Percentiles rank a stretch among this genome's conserved stretches.
Conservation (phyloP, 1,284 basidiomycete genomes). For the Amylostereum areolatum region DNA sequence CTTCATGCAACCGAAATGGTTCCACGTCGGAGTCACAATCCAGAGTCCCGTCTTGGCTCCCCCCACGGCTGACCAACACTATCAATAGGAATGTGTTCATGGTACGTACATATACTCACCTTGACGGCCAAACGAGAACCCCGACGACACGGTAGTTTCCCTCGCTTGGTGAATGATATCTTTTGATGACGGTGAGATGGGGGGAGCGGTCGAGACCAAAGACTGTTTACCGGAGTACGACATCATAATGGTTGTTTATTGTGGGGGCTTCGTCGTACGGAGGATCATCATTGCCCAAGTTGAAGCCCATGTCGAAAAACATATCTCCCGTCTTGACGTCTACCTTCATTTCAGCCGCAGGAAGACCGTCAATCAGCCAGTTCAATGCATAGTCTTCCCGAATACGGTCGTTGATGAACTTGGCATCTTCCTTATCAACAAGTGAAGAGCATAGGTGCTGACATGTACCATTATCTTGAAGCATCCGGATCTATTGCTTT, state of each 20-base stretch:
- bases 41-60: constrained; percentile 39
- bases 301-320: constrained; percentile 89
- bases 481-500: constrained; percentile 63
- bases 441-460: constrained; percentile 63
- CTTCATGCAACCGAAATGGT: constrained; percentile 62
- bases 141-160: constrained; percentile 80
- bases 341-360: constrained; percentile 87
- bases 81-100: constrained; percentile 2
- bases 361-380: constrained; percentile 93
- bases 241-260: constrained; percentile 91
- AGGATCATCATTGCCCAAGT: constrained; percentile 65
- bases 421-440: constrained; percentile 69
- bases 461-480: constrained; percentile 70
- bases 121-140: constrained; percentile 86
- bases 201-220: too few relatives aligned
- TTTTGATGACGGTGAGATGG: constrained; percentile 22
- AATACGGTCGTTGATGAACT: constrained; percentile 90
- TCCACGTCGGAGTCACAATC: constrained; percentile 28
- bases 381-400: constrained; percentile 91
- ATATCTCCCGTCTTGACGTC: constrained; percentile 73
- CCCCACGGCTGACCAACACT: constrained; percentile 45
- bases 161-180: constrained; percentile 76
- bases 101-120: constrained; percentile 33
- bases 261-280: constrained; percentile 52
- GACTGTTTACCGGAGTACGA: constrained; percentile 59